Conservation (phyloP, 225 moss, liverwort and hornwort genomes). For the Straminergon stramineum region DNA sequence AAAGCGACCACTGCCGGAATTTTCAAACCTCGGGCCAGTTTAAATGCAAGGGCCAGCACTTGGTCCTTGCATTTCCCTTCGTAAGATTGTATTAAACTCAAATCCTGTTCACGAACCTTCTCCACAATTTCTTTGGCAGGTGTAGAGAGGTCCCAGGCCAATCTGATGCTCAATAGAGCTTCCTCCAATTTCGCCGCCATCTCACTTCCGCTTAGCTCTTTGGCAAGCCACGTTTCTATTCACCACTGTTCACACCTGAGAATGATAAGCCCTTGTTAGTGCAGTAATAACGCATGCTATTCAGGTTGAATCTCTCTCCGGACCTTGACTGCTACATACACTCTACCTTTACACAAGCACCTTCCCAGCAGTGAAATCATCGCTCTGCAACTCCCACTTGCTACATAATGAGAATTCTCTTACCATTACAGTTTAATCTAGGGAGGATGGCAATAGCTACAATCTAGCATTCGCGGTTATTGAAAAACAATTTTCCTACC, state of each 20-base stretch:
- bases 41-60: conserved; percentile 71
- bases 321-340: background rate
- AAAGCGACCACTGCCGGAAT: conserved; percentile 76
- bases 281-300: background rate
- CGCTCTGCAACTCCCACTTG: background rate
- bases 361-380: background rate
- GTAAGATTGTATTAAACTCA: conserved; percentile 58
- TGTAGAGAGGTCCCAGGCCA: conserved; percentile 65
- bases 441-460: background rate
- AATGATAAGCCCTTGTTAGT: background rate
- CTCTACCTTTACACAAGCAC: background rate
- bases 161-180: conserved; percentile 63
- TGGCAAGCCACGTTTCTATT: background rate
- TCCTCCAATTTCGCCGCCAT: conserved; percentile 69
- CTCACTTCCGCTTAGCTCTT: conserved; percentile 4
- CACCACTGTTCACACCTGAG: conserved; percentile 24
- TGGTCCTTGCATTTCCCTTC: conserved; percentile 85
- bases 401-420: background rate
- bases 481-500: background rate
- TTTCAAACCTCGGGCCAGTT: conserved; percentile 64
- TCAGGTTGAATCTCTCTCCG: background rate
- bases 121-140: conserved; percentile 85
- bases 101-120: conserved; percentile 68
- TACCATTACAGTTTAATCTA: background rate
- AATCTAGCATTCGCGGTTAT: background rate